A percentile compares a stretch with the other conserved stretches of the same genome.
Evolutionary conservation across 305 asterid genomes (phyloP).

Genomic region (Nicotiana rustica): DNA sequence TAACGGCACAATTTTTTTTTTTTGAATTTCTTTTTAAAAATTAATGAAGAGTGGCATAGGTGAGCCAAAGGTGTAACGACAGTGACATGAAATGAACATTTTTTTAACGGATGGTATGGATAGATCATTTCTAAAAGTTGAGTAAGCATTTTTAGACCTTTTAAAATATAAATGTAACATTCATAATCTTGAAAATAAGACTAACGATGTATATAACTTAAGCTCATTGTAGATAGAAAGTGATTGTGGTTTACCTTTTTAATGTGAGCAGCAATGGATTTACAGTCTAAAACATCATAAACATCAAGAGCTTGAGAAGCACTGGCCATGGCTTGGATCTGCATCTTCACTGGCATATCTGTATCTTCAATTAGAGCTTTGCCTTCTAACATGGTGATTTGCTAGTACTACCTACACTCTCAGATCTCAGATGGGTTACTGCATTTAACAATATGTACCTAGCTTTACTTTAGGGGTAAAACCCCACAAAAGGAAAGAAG

Average conservation of each 20-base stretch:
- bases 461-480: too few species aligned
- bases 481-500: background rate
- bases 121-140: too few species aligned
- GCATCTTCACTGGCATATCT: constrained; percentile 96
- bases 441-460: background rate
- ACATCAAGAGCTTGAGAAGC: constrained; percentile 95
- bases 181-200: too few species aligned
- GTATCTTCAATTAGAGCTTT: constrained; percentile 70
- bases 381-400: constrained; percentile 50
- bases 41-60: too few species aligned
- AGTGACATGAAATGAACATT: too few species aligned
- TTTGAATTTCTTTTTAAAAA: too few species aligned
- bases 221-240: background rate
- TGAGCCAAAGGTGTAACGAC: too few species aligned
- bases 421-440: background rate
- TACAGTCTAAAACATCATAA: constrained; percentile 79
- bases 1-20: too few species aligned
- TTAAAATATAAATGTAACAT: too few species aligned
- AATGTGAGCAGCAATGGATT: constrained; percentile 82
- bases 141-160: too few species aligned
- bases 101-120: too few species aligned
- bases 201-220: too few species aligned
- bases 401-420: background rate
- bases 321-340: constrained; percentile 83
- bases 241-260: constrained; percentile 62